phyloP scores from a whole-genome alignment of 2,329 filamentous ascomycete species.

The Talaromyces pinophilus region DNA sequence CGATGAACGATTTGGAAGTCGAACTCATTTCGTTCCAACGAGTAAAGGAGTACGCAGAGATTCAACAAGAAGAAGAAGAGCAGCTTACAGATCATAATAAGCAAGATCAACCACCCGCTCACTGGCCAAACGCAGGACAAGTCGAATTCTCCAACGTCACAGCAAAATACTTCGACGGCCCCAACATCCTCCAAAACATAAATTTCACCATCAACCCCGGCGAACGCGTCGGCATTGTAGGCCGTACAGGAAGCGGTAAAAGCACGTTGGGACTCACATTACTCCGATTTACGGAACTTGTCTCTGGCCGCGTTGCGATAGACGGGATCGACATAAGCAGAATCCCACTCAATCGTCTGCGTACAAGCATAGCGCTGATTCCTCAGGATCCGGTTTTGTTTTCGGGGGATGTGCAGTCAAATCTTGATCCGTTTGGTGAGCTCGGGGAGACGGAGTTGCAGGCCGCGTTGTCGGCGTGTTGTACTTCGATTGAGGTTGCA shows the following conservation, averaged over 20 bases:
- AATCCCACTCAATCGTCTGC: slow-evolving; percentile 53
- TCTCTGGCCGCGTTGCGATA: slow-evolving; percentile 55
- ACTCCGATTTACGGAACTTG: slow-evolving; percentile 55
- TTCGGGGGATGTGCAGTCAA: slow-evolving; percentile 59
- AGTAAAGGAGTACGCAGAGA: slow-evolving; percentile 30
- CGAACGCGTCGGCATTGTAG: slow-evolving; percentile 33
- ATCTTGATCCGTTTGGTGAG: slow-evolving; percentile 60
- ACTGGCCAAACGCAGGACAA: slow-evolving; percentile 30
- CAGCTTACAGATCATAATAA: background rate
- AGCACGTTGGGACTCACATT: slow-evolving; percentile 55
- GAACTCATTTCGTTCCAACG: slow-evolving; percentile 51
- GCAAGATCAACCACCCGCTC: slow-evolving; percentile 25
- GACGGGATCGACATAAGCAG: slow-evolving; percentile 59
- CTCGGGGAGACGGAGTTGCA: slow-evolving; percentile 52
- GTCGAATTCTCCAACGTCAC: slow-evolving; percentile 32
- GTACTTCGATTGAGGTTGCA: slow-evolving; percentile 18
- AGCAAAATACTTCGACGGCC: slow-evolving; percentile 30
- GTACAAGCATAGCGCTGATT: slow-evolving; percentile 59
- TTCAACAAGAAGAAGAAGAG: slow-evolving; percentile 29
- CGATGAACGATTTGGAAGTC: slow-evolving; percentile 59
- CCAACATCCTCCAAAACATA: slow-evolving; percentile 31
- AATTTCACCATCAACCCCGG: slow-evolving; percentile 30
- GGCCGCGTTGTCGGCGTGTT: slow-evolving; percentile 32
- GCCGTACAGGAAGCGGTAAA: slow-evolving; percentile 39
- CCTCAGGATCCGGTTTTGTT: slow-evolving; percentile 63